Base-by-base conservation (phyloP, 2,329 filamentous ascomycete species). In the Arthroderma sp. region DNA sequence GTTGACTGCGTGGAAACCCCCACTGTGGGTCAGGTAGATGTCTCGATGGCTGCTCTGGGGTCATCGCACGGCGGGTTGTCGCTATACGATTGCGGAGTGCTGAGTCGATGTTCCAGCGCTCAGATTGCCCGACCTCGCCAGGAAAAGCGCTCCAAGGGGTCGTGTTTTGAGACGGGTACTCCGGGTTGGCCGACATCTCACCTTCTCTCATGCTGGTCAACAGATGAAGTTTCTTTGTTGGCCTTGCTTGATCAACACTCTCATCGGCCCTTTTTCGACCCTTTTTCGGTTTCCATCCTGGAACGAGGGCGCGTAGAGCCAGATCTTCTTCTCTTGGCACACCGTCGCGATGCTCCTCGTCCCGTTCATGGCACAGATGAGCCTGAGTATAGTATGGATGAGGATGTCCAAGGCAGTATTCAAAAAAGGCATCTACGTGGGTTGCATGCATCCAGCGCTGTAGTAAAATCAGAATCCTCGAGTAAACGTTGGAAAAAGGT, bases 371-470 rank as follows among this genome's bases (percentile, higher is more conserved):
- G 9, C 74, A 71, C 4, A 72, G 68, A 0, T 87, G 87, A 27
- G 94, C 74, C 32, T 86, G 76, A 10, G 75, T 80, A 69, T 82
- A 94, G 62, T 95, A 95, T 0, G 77, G 66, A 61, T 93, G 86
- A 28, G 75, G 69, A 51, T 86, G 86, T 40, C 79, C 78, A 50
- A 89, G 72, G 15, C 93, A 76, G 60, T 86, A 95, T 60, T 94
- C 86, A 57, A 94, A 95, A 61, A 95, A 95, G 7, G 86, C 84
- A 69, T 94, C 86, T 43, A 94, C 79, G 60, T 94, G 88, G 83
- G 94, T 89, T 4, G 87, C 88, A 60, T 86, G 86, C 85, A 95
- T 91, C 88, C 88, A 95, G 58, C 89, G 81, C 84, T 85, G 55
- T 34, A 42, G 10, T 29, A 29, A 44, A 4, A 45, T 45, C 42